These are phyloP conservation scores for Alliaria petiolata DNA, from an alignment of 345 rosid species.

Conservation along the genomic window DNA sequence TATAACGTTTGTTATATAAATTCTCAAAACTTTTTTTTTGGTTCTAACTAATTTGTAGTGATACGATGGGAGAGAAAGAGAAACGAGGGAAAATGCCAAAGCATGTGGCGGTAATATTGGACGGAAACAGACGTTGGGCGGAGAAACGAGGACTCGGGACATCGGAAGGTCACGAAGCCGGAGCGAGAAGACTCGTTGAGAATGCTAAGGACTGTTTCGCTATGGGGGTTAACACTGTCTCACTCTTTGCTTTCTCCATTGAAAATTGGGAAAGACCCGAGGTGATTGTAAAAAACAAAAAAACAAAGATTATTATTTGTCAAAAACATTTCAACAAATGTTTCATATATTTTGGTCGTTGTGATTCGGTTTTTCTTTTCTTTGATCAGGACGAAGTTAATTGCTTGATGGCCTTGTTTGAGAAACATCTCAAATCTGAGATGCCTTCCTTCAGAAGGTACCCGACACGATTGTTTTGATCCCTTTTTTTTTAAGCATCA, in stretches of 20 bases:
- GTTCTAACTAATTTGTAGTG: not conserved
- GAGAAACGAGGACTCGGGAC: conserved; percentile 44
- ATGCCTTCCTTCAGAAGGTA: conserved; percentile 45
- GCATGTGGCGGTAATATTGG: conserved; percentile 80
- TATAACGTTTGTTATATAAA: not conserved
- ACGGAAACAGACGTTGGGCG: conserved; percentile 75
- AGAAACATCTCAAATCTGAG: conserved; percentile 37
- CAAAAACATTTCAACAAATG: not conserved
- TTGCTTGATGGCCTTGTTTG: conserved; percentile 58
- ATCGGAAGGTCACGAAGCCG: conserved; percentile 58
- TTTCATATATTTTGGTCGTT: not conserved
- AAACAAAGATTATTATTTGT: not conserved
- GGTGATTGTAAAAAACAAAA: conserved; percentile 23
- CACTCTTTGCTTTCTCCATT: conserved; percentile 67
- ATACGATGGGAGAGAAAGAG: not conserved
- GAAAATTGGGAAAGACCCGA: conserved; percentile 74
- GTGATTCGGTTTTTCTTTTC: not conserved
- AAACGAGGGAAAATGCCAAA: conserved; percentile 49
- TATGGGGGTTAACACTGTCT: conserved; percentile 56
- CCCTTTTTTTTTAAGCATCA: not conserved
- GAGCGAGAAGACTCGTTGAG: conserved; percentile 42
- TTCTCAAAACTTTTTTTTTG: not conserved
- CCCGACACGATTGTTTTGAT: not conserved
- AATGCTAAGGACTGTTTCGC: conserved; percentile 40
- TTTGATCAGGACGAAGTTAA: conserved; percentile 57